phyloP scores from a whole-genome alignment of 192 early-diverging fungal genomes.

The Oehlia diaphana region DNA sequence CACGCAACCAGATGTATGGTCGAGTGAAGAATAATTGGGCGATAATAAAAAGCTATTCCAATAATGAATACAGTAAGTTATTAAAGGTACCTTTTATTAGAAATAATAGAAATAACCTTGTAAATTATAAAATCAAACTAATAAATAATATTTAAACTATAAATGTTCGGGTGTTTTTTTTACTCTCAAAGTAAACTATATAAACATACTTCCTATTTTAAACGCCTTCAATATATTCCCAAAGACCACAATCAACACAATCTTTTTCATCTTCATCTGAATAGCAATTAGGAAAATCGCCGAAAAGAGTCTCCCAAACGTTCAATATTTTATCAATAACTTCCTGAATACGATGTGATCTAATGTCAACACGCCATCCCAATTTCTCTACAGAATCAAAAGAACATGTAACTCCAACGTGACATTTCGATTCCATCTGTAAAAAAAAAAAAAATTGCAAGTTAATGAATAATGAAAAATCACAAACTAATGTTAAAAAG shows the following conservation, averaged over 20 bases:
- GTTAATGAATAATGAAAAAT: background rate
- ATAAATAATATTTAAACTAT: too few species aligned
- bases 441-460: constrained; percentile 24
- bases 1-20: too few species aligned
- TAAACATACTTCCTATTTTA: too few species aligned
- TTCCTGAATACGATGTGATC: constrained; percentile 76
- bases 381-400: constrained; percentile 69
- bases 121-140: too few species aligned
- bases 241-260: constrained; percentile 79
- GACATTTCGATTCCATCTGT: constrained; percentile 50
- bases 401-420: constrained; percentile 54
- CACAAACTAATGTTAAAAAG: background rate
- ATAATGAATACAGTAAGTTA: too few species aligned
- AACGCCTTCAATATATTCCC: constrained; percentile 53
- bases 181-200: too few species aligned
- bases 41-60: too few species aligned
- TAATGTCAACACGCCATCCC: constrained; percentile 69
- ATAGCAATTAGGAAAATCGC: constrained; percentile 44
- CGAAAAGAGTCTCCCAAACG: constrained; percentile 13
- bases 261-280: constrained; percentile 39
- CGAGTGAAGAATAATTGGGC: too few species aligned
- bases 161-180: too few species aligned
- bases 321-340: constrained; percentile 71
- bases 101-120: too few species aligned
- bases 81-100: too few species aligned